Base-by-base conservation (phyloP, 768 basidiomycete species). In the Ramaria sp. region DNA sequence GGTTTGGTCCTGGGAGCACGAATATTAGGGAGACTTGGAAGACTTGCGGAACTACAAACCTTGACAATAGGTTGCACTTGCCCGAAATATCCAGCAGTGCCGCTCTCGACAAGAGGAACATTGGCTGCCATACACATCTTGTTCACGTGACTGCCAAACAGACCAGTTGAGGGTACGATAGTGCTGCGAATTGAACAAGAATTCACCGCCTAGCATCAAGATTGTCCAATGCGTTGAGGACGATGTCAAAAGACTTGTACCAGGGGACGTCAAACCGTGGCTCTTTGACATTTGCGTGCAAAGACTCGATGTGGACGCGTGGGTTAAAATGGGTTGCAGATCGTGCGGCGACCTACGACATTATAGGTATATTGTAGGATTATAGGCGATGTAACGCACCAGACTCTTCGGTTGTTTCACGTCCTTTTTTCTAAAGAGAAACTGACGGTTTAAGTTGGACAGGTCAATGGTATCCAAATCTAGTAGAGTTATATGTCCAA, bases 391-490 rank as follows among this genome's bases (percentile, higher is more conserved):
- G 17, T 1, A 22, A 48, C 82, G 43, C 59, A 91, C 93, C 71
- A 94, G 66, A 1, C 95, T 89, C 73, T 99, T 99, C 64, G 93
- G 87, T 65, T 96, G 89, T 67, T 96, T 96, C 55, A 99, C 88
- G 64, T 98, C 93, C 66, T 95, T 95, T 72, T 97, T 98, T 60
- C 81, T 80, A 73, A 99, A 99, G 41, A 99, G 74, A 69, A 98
- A 99, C 64, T 98, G 95, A 20, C 95, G 81, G 66, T 99, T 99
- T 53, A 98, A 75, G 68, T 99, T 99, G 50, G 92, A 95, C 43
- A 99, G 77, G 76, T 99, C 95, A 68, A 99, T 99, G 19, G 95
- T 99, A 71, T 99, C 95, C 61, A 99, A 78, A 71, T 99, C 95
- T 58, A 99, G 77, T 51, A 96, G 79, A 0, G 92, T 92, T 60